These are phyloP conservation scores for Blastobotrys aristatus DNA, from an alignment of 1,139 yeast genomes.

Conservation along the genomic window DNA sequence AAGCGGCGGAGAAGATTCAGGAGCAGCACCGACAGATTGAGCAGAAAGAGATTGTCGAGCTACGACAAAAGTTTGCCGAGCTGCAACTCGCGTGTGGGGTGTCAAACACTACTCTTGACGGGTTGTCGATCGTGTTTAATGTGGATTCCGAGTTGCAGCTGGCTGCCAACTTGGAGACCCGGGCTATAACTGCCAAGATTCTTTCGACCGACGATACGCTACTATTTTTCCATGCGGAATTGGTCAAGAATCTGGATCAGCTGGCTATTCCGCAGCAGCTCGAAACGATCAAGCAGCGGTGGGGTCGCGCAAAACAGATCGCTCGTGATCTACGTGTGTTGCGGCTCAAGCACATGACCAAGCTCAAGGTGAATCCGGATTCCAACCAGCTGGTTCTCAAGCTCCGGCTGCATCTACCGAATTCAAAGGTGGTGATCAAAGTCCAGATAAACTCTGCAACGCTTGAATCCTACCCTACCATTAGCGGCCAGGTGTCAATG, in stretches of 20 bases:
- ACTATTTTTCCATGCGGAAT: conserved; percentile 2
- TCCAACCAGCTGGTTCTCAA: conserved; percentile 8
- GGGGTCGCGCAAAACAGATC: conserved; percentile 12
- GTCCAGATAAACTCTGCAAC: conserved; percentile 12
- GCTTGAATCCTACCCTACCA: conserved; percentile 13
- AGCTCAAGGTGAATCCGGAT: background rate
- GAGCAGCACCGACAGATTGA: conserved; percentile 16
- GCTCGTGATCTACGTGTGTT: conserved; percentile 12
- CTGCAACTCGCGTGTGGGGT: conserved; percentile 12
- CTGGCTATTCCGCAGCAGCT: background rate
- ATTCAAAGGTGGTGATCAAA: conserved; percentile 12
- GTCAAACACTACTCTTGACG: conserved; percentile 1
- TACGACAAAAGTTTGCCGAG: conserved; percentile 7
- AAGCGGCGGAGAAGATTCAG: conserved; percentile 16
- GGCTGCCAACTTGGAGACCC: conserved; percentile 4
- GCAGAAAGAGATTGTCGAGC: conserved; percentile 13
- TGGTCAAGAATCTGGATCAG: background rate
- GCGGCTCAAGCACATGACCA: conserved; percentile 16
- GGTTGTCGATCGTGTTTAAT: background rate
- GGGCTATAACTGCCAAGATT: background rate
- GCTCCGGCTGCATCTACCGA: conserved; percentile 9
- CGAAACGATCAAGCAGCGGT: conserved; percentile 7
- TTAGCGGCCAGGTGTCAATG: conserved; percentile 16
- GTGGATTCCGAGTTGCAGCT: conserved; percentile 9
- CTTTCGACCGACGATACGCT: background rate